Base-by-base conservation (phyloP, 768 basidiomycete genomes). In the Kwoniella dendrophila region DNA sequence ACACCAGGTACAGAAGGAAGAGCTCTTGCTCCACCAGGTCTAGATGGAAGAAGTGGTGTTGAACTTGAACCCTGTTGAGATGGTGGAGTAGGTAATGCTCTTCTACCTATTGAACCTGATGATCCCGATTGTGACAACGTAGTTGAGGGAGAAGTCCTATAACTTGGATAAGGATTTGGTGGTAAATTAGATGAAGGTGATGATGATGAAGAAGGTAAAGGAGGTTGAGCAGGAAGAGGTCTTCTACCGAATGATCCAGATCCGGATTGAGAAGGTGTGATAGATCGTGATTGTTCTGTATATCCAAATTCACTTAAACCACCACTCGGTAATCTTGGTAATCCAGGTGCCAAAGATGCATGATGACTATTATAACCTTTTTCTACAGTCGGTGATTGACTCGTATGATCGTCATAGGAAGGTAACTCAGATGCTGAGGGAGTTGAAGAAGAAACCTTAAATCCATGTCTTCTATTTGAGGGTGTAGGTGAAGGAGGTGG, bases 81-180 rank as follows among this genome's bases (percentile, higher is more conserved):
- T 38, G 67, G 67, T 18, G 65, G 68, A 12, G 68, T 67, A 16
- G 68, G 64, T 27, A 67, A 43, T n/a, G 57, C 47, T 44, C 64
- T 53, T 52, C 65, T 20, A 30, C 62, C 57, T 30, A 40, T 40
- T 16, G 53, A 43, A 20, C 60, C 57, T 12, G 58, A n/a, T 43
- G 63, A 58, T 16, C 66, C 58, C 27, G 62, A 56, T 34, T 41
- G 38, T 4, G 55, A 32, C 3, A 24, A 27, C 4, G 56, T n/a
- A 8, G 54, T 27, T 8, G 63, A 43, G 27, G 55, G 54, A 26
- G 41, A 43, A 16, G 36, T 54, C 38, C 22, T 5, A 33, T 43
- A 51, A 40, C 34, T 24, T 18, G 63, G 48, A 26, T 58, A 61
- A 0, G 54, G 48, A 32, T 59, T 58, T 12, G 67, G 55, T 1